Evolutionary conservation across 768 basidiomycete species (phyloP), one percentile per base, ranked within the genome.

Genomic region (Auricularia sp.): DNA sequence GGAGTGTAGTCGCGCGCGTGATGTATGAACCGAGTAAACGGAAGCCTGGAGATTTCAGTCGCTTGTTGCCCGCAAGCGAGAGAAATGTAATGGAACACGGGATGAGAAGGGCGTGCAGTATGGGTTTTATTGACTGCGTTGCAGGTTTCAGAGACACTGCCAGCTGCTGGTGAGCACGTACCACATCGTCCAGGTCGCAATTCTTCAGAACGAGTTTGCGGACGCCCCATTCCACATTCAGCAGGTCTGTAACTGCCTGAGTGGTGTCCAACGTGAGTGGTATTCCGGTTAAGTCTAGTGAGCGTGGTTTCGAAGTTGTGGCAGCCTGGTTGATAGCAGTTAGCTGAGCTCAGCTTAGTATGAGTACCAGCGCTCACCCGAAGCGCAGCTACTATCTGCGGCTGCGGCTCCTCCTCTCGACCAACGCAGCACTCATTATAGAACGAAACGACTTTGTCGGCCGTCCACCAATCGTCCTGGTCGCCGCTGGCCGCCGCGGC

Each of bases 171-270:
- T 29, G 29, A 53, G 64, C 4, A 75, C 83, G 64, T 70, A 93
- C 93, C 65, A 82, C 80, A 62, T 93, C 90, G 67, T 94, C 92
- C 23, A 98, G 74, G 68, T 94, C 86, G 70, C 94, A 98, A 72
- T 90, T 89, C 51, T 91, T 85, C 63, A 97, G 82, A 0, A 89
- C 86, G 23, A 96, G 78, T 70, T 93, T 95, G 34, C 88, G 80
- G 21, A 97, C 77, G 0, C 94, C 95, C 90, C 94, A 98, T 74
- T 98, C 93, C 64, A 97, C 87, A 7, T 86, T 84, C 67, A 98
- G 86, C 14, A 97, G 85, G 74, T 98, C 96, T 0, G 96, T 88
- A 18, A 99, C 80, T 18, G 93, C 86, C 12, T 87, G 86, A 0
- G 92, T 88, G 0, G 84, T 79, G 1, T 85, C 81, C 1, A 81